A percentile compares a stretch with the other conserved stretches of the same genome.
phyloP scores from a whole-genome alignment of 1,284 basidiomycete genomes.

The Cryptococcus wingfieldii region DNA sequence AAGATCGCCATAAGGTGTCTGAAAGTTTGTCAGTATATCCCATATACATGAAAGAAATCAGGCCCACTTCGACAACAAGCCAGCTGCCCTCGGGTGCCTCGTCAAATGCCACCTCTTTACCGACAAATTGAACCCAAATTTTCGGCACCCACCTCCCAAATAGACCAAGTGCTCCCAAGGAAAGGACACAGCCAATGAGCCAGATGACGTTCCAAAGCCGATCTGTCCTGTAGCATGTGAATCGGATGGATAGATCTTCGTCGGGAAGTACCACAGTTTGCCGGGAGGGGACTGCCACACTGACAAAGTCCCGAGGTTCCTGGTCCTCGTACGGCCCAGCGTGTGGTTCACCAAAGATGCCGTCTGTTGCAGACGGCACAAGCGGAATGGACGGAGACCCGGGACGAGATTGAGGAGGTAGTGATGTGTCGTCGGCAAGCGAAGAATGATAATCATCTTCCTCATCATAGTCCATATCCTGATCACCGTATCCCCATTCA shows the following conservation, averaged over 20 bases:
- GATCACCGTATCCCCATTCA: conserved; percentile 44
- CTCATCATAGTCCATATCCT: conserved; percentile 30
- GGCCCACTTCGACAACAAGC: conserved; percentile 82
- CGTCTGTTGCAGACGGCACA: conserved; percentile 38
- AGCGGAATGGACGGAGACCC: conserved; percentile 44
- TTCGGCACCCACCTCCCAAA: conserved; percentile 91
- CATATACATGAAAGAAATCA: neutral
- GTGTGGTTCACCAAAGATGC: conserved; percentile 41
- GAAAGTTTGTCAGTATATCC: conserved; percentile 13
- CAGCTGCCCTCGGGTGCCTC: conserved; percentile 63
- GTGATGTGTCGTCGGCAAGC: conserved; percentile 48
- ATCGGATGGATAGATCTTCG: conserved; percentile 83
- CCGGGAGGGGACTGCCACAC: conserved; percentile 45
- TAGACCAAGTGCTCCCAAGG: conserved; percentile 72
- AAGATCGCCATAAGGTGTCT: conserved; percentile 79
- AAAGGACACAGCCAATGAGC: conserved; percentile 65
- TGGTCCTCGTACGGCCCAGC: conserved; percentile 7
- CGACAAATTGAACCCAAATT: conserved; percentile 83
- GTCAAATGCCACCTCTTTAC: conserved; percentile 76
- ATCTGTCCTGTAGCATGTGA: conserved; percentile 80
- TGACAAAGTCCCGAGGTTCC: conserved; percentile 41
- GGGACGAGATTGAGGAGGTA: conserved; percentile 47
- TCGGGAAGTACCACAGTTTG: conserved; percentile 86
- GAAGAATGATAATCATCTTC: conserved; percentile 45
- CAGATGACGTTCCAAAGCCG: conserved; percentile 65